Evolutionary conservation across 306 rosid species (phyloP).

Genomic region (Vicia sativa): DNA sequence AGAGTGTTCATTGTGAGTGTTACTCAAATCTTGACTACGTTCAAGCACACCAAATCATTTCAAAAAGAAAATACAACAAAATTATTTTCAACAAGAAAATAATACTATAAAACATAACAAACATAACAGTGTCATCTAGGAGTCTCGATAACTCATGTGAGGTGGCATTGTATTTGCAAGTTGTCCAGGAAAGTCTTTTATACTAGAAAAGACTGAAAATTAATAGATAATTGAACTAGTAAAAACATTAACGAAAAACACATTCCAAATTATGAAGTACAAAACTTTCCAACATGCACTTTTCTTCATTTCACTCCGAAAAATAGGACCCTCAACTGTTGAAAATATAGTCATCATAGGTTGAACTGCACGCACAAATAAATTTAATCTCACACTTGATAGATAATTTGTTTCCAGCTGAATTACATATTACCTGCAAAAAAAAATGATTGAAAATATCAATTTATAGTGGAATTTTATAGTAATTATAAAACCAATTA

Average conservation of each 20-base stretch:
- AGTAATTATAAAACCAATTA: conserved; percentile 18
- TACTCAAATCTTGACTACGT: conserved; percentile 13
- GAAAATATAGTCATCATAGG: conserved; percentile 83
- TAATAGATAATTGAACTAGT: conserved; percentile 71
- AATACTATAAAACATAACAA: no score
- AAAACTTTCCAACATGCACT: conserved; percentile 89
- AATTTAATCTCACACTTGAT: conserved; percentile 82
- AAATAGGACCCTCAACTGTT: conserved; percentile 75
- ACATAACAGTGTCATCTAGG: conserved; percentile 15
- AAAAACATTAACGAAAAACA: conserved; percentile 82
- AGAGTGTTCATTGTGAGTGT: conserved; percentile 1
- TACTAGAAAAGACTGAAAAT: conserved; percentile 65
- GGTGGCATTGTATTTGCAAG: conserved; percentile 87
- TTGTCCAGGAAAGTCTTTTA: conserved; percentile 69
- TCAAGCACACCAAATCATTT: conserved; percentile 28
- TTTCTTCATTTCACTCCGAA: conserved; percentile 86
- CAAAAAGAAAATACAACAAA: conserved; percentile 21
- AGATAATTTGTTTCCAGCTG: conserved; percentile 88
- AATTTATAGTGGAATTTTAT: conserved; percentile 17
- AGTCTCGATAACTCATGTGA: conserved; percentile 78
- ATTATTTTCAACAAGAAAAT: no score
- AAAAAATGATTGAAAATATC: conserved; percentile 16
- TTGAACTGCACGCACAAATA: conserved; percentile 68
- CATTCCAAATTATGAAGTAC: conserved; percentile 95
- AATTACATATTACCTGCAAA: conserved; percentile 58